These are phyloP conservation scores for Leucosporidium yakuticum DNA, from an alignment of 768 basidiomycete genomes.

Conservation along the genomic window DNA sequence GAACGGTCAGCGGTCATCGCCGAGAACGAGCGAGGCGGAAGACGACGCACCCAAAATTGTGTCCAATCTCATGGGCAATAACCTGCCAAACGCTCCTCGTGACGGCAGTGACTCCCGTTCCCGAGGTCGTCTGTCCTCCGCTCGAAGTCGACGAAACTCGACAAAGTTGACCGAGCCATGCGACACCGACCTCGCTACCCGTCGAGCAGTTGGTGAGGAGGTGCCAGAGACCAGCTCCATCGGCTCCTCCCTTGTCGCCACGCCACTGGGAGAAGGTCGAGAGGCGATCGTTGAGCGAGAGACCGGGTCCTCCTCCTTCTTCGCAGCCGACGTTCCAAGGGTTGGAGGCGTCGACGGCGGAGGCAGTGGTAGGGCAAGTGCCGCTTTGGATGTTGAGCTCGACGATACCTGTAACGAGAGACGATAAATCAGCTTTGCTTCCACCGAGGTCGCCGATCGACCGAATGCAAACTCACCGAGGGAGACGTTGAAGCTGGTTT, in stretches of 20 bases:
- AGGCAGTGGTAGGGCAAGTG: conserved; percentile 58
- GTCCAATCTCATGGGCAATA: conserved; percentile 73
- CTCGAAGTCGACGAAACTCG: conserved; percentile 28
- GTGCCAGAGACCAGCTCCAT: conserved; percentile 78
- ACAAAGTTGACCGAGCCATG: conserved; percentile 75
- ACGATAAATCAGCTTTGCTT: too few relatives aligned
- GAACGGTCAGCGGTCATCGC: too few relatives aligned
- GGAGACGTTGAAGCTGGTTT: conserved; percentile 73
- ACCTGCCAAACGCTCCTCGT: conserved; percentile 76
- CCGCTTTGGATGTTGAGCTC: conserved; percentile 66
- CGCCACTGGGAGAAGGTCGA: conserved; percentile 78
- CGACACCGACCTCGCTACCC: conserved; percentile 71
- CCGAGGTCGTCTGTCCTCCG: conserved; percentile 57
- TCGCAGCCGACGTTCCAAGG: conserved; percentile 63
- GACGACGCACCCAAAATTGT: conserved; percentile 61
- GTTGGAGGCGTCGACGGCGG: conserved; percentile 44
- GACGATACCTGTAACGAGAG: conserved; percentile 48
- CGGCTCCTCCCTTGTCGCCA: conserved; percentile 58
- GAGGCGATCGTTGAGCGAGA: conserved; percentile 62
- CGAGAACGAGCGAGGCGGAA: too few relatives aligned
- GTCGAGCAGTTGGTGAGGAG: conserved; percentile 80
- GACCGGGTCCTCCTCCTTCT: conserved; percentile 29
- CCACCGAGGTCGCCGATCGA: background rate
- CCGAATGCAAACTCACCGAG: conserved; percentile 49
- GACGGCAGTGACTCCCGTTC: conserved; percentile 73